A percentile compares a stretch with the other conserved stretches of the same genome.
Conservation (phyloP, 1,284 basidiomycete species). For the Wallemia hederae region DNA sequence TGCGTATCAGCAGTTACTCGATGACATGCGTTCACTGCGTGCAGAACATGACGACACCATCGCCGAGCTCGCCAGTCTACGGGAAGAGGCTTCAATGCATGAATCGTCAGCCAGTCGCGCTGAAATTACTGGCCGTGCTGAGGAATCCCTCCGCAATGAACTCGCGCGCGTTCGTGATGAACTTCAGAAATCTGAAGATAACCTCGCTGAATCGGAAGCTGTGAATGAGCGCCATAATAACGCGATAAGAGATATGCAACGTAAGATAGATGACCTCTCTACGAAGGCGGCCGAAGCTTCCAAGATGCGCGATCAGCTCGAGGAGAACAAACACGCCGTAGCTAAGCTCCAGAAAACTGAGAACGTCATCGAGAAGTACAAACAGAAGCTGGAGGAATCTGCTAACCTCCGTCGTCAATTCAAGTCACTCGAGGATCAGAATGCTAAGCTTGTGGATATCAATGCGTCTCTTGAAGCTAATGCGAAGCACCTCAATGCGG, state of each 20-base stretch:
- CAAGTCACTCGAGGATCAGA: constrained; percentile 70
- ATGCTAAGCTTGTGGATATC: constrained; percentile 63
- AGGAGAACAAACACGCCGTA: constrained; percentile 76
- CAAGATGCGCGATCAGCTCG: constrained; percentile 66
- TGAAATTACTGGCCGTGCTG: neutral
- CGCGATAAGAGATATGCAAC: neutral
- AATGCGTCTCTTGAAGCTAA: constrained; percentile 54
- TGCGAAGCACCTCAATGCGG: constrained; percentile 28
- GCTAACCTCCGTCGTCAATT: constrained; percentile 60
- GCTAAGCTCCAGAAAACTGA: constrained; percentile 78
- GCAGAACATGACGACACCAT: neutral
- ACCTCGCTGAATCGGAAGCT: neutral
- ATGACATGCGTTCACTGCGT: neutral
- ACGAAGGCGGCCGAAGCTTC: constrained; percentile 40
- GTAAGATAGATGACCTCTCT: constrained; percentile 45
- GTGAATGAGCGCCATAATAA: neutral
- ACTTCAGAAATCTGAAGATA: neutral
- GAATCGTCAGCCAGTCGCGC: neutral
- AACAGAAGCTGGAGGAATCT: constrained; percentile 86
- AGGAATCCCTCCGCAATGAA: neutral
- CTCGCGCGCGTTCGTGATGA: neutral
- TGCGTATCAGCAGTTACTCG: neutral
- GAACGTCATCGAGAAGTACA: constrained; percentile 95
- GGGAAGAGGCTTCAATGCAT: neutral
- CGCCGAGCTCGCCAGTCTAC: neutral